A percentile compares a stretch with the other conserved stretches of the same genome.
phyloP scores from a whole-genome alignment of 1,284 basidiomycete genomes.

The Chiua sp. region DNA sequence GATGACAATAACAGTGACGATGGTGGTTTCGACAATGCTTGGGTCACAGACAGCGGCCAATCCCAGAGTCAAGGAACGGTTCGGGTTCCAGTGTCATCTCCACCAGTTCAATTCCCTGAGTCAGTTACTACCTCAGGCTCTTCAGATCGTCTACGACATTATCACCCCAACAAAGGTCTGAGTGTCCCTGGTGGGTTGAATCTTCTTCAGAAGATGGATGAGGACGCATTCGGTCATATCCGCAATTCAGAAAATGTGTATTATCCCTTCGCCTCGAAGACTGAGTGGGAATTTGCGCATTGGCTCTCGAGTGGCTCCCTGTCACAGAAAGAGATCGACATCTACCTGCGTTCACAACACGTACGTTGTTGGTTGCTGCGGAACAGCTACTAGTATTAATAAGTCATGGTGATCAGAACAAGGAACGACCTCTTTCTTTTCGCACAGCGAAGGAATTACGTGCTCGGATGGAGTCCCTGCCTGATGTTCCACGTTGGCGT shows the following conservation, averaged over 20 bases:
- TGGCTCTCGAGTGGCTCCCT: slow-evolving; percentile 1
- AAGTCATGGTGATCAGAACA: background rate
- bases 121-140: no score
- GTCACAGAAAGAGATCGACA: slow-evolving; percentile 10
- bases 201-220: slow-evolving; percentile 1
- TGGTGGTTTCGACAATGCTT: no score
- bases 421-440: slow-evolving; percentile 3
- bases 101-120: no score
- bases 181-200: background rate
- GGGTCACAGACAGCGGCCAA: no score
- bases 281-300: slow-evolving; percentile 7
- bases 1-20: no score
- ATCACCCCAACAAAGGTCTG: no score
- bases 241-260: background rate
- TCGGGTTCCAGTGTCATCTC: no score
- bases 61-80: no score
- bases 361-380: background rate
- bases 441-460: background rate
- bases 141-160: no score
- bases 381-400: no score
- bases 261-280: slow-evolving; percentile 5
- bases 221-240: background rate
- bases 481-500: slow-evolving; percentile 5
- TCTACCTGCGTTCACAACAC: background rate
- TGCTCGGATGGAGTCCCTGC: slow-evolving; percentile 4